Conservation (phyloP, 129 eudicot genomes). For the Lonicera japonica region DNA sequence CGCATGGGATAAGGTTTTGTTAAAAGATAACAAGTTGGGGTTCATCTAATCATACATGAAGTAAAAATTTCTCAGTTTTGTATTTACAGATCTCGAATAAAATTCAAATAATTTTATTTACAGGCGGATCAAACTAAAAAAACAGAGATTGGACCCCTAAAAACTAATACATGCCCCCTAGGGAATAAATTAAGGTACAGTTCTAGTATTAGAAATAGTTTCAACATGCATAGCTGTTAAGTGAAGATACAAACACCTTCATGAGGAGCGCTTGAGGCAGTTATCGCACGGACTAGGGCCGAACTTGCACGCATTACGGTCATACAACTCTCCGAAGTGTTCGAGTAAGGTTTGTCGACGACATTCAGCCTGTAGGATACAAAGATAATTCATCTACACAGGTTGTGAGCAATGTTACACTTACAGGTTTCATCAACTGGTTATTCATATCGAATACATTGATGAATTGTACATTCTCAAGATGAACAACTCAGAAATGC, state of each 20-base stretch:
- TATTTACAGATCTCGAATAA: not conserved
- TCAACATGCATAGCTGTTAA: not conserved
- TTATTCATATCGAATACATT: no score
- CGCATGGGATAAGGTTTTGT: no score
- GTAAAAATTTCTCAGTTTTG: not conserved
- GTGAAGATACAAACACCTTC: constrained; percentile 12
- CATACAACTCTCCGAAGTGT: constrained; percentile 84
- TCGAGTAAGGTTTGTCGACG: constrained; percentile 73
- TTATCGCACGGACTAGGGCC: constrained; percentile 90
- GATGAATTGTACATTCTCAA: no score
- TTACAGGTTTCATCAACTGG: no score
- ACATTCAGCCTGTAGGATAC: constrained; percentile 58
- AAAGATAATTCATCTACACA: not conserved
- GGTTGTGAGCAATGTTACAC: no score
- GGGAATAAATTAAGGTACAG: not conserved
- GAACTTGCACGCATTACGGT: constrained; percentile 54
- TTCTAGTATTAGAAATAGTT: not conserved
- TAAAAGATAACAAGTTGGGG: not conserved
- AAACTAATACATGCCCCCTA: not conserved
- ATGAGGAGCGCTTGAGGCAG: constrained; percentile 58
- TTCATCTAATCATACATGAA: no score
- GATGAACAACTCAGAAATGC: not conserved
- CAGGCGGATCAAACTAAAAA: not conserved
- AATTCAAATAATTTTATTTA: no score
- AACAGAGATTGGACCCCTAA: not conserved